Percentiles rank a stretch among this genome's conserved stretches.
Evolutionary conservation across 352 stramenopile species (phyloP).

Genomic region (Phytophthora ohioensis): DNA sequence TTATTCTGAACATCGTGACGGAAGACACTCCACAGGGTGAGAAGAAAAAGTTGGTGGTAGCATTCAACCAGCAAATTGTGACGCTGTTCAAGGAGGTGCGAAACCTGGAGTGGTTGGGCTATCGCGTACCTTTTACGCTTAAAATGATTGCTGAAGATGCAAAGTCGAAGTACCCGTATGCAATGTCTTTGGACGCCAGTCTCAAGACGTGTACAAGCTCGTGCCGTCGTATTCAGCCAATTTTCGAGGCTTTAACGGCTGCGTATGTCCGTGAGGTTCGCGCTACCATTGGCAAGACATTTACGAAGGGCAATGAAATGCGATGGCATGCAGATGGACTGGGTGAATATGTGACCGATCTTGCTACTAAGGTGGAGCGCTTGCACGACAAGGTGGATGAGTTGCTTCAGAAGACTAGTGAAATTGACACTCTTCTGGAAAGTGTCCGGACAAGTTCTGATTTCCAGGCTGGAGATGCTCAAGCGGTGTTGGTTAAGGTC

Average conservation of each 20-base stretch:
- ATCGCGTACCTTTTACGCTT: slow-evolving; percentile 95
- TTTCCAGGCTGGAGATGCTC: slow-evolving; percentile 58
- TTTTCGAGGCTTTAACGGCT: slow-evolving; percentile 82
- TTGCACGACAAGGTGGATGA: slow-evolving; percentile 99
- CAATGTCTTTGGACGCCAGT: slow-evolving; percentile 97
- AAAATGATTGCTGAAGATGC: slow-evolving; percentile 97
- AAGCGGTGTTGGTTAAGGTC: slow-evolving; percentile 82
- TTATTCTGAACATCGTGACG: slow-evolving; percentile 91
- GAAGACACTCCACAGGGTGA: slow-evolving; percentile 78
- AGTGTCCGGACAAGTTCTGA: slow-evolving; percentile 67
- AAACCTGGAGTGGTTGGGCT: slow-evolving; percentile 98
- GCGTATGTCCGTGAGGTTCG: slow-evolving; percentile 86
- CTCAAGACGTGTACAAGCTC: slow-evolving; percentile 94
- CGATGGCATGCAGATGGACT: slow-evolving; percentile 89
- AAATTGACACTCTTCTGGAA: slow-evolving; percentile 94
- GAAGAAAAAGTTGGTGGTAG: slow-evolving; percentile 84
- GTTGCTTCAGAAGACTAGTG: slow-evolving; percentile 92
- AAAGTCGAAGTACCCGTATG: slow-evolving; percentile 96
- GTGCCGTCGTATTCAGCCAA: slow-evolving; percentile 81
- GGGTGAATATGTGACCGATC: slow-evolving; percentile 87
- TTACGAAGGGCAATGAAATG: slow-evolving; percentile 90
- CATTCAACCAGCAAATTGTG: slow-evolving; percentile 98
- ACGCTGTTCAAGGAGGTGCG: slow-evolving; percentile 99
- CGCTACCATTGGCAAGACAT: slow-evolving; percentile 89
- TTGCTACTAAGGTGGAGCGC: slow-evolving; percentile 94